phyloP scores from a whole-genome alignment of 1,284 basidiomycete genomes.

The Golubevia sp. region DNA sequence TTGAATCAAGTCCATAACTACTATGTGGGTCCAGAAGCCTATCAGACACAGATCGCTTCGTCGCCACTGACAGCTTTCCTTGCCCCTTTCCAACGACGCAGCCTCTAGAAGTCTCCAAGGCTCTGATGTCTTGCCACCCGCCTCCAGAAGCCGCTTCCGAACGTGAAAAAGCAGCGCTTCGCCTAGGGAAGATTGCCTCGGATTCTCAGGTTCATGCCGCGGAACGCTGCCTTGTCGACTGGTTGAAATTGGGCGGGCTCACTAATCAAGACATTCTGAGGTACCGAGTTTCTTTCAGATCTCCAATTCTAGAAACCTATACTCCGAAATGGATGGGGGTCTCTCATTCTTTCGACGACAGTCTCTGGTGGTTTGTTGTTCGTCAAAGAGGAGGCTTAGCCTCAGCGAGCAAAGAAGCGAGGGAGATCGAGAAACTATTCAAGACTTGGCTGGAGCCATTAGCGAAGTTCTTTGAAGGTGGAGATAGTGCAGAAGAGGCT shows the following conservation, averaged over 20 bases:
- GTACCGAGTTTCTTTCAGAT: conserved; percentile 25
- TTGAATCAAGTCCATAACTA: conserved; percentile 28
- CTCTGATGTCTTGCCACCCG: neutral
- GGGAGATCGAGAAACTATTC: too few species aligned
- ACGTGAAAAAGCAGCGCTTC: neutral
- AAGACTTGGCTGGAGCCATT: too few species aligned
- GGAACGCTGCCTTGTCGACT: conserved; percentile 20
- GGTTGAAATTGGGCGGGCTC: conserved; percentile 15
- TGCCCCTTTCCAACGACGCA: too few species aligned
- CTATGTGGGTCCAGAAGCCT: conserved; percentile 13
- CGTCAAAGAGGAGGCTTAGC: too few species aligned
- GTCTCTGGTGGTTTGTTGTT: conserved; percentile 18
- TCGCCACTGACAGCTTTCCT: too few species aligned
- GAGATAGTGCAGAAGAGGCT: too few species aligned
- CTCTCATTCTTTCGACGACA: conserved; percentile 30
- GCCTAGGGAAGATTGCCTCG: conserved; percentile 16
- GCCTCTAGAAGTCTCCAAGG: neutral
- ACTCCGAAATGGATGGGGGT: conserved; percentile 15
- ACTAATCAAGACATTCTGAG: conserved; percentile 8
- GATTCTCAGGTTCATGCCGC: conserved; percentile 34
- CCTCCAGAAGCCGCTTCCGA: neutral
- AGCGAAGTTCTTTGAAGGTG: too few species aligned
- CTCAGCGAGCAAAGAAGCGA: too few species aligned
- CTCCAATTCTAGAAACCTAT: conserved; percentile 6
- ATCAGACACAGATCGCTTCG: too few species aligned